Evolutionary conservation across 192 early-diverging fungal genomes (phyloP).

Genomic region (Coemansia sp.): DNA sequence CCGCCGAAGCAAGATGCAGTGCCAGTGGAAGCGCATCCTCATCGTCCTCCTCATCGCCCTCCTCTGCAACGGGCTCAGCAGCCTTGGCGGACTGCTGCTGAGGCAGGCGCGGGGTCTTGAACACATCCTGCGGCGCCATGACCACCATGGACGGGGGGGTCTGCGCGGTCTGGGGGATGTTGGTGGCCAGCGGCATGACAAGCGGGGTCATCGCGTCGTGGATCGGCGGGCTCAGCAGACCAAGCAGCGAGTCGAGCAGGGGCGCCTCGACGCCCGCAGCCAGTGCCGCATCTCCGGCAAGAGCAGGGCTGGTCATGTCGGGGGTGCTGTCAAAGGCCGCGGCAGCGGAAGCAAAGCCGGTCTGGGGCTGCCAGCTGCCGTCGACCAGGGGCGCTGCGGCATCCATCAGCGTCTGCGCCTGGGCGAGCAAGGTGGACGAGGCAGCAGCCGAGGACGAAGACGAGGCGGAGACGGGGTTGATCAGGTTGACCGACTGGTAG

Average conservation of each 20-base stretch:
- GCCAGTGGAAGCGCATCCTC: conserved; percentile 1
- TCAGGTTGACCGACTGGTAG: conserved; percentile 17
- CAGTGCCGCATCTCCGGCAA: conserved; percentile 9
- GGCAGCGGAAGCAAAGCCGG: no score
- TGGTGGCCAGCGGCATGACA: not conserved
- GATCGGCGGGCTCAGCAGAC: conserved; percentile 24
- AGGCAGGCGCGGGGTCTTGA: conserved; percentile 14
- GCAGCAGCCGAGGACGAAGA: not conserved
- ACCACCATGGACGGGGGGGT: conserved; percentile 3
- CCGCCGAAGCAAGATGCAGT: not conserved
- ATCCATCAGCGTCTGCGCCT: conserved; percentile 9
- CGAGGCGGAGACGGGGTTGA: not conserved
- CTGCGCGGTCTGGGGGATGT: not conserved
- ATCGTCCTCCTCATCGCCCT: no score
- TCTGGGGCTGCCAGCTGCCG: not conserved
- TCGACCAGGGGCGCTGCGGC: conserved; percentile 1
- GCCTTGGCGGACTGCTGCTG: conserved; percentile 3
- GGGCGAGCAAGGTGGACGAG: conserved; percentile 4
- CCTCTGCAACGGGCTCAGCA: not conserved
- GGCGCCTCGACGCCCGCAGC: no score
- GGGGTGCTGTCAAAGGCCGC: conserved; percentile 1
- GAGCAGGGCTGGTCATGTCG: not conserved
- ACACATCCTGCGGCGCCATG: conserved; percentile 15
- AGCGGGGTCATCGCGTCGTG: conserved; percentile 4
- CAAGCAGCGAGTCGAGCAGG: conserved; percentile 39